Evolutionary conservation across 768 basidiomycete species (phyloP).

Genomic region (Cubamyces sp.): DNA sequence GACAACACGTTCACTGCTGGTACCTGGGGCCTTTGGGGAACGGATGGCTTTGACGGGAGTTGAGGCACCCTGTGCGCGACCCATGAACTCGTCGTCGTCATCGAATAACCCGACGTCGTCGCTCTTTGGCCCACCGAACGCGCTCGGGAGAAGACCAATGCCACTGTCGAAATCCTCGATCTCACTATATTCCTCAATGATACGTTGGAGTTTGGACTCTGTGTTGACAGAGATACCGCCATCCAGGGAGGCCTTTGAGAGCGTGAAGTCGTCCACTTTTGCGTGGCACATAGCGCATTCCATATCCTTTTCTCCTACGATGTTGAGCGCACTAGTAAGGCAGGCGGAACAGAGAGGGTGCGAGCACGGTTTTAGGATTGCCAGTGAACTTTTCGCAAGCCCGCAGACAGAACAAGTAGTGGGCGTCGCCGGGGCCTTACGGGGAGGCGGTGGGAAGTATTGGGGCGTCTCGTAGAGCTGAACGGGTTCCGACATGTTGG

Average conservation of each 20-base stretch:
- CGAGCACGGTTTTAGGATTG: slow-evolving; percentile 71
- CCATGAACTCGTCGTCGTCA: slow-evolving; percentile 33
- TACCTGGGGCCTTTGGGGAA: neutral
- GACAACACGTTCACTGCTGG: slow-evolving; percentile 46
- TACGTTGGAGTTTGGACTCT: slow-evolving; percentile 26
- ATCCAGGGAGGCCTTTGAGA: slow-evolving; percentile 37
- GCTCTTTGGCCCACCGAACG: slow-evolving; percentile 28
- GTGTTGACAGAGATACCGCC: neutral
- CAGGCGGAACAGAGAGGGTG: slow-evolving; percentile 82
- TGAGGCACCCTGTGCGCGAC: slow-evolving; percentile 38
- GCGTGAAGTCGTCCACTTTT: slow-evolving; percentile 70
- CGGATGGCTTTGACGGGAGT: slow-evolving; percentile 35
- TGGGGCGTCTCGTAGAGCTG: slow-evolving; percentile 38
- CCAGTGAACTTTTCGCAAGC: slow-evolving; percentile 50
- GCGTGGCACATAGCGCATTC: slow-evolving; percentile 79
- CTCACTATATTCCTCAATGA: slow-evolving; percentile 34
- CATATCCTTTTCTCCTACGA: slow-evolving; percentile 89
- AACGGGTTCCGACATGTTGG: slow-evolving; percentile 40
- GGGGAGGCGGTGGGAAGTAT: slow-evolving; percentile 34
- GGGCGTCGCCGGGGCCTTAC: slow-evolving; percentile 33
- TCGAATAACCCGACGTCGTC: slow-evolving; percentile 22
- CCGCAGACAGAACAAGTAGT: slow-evolving; percentile 68
- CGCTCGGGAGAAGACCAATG: slow-evolving; percentile 33
- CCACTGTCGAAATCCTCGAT: slow-evolving; percentile 30
- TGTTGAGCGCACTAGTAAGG: slow-evolving; percentile 84